Evolutionary conservation across 1,284 basidiomycete species (phyloP), one percentile per base, ranked within the genome.

Genomic region (Chalciporus piperatoides): DNA sequence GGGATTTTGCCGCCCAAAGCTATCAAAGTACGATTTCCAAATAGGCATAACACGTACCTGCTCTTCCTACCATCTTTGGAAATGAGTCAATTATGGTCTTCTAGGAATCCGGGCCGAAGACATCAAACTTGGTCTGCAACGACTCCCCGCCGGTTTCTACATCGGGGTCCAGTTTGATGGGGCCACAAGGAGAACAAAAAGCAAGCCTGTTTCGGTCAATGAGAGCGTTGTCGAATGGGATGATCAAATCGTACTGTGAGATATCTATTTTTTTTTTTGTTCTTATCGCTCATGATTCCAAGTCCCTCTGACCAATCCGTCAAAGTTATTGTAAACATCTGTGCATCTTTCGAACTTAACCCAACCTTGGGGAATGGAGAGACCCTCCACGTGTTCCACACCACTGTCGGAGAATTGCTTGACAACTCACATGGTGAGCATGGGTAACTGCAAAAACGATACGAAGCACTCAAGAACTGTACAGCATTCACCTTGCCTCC

Each of bases 81-180:
- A 4, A 28, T 6, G 6, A 1, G 2, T 7, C 27, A 23, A 47
- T 28, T 30, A 10, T 14, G 10, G 0, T n/a, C 27, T 6, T 9
- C 10, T 23, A 56, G 52, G 44, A 4, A 45, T 57, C 6, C 41
- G 44, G 10, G 52, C 44, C 12, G 41, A 48, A 30, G 35, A 49
- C 27, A 15, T 54, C 8, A 15, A 52, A 11, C n/a, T 41, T 23
- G 33, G 41, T 35, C 41, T 55, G 21, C 38, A 33, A 36, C 32
- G 52, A 15, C 25, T 54, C 38, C 52, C 56, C 11, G 32, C 42
- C 12, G 52, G 52, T 8, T 49, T 54, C 28, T 49, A 46, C 24
- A 32, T 53, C 19, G 28, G 11, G 1, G 6, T 55, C 10, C 27
- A 44, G 24, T 17, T 48, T 4, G 24, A 25, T 5, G 37, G 25